These are phyloP conservation scores for Amyloporia xantha DNA, from an alignment of 768 basidiomycete genomes.

Conservation along the genomic window DNA sequence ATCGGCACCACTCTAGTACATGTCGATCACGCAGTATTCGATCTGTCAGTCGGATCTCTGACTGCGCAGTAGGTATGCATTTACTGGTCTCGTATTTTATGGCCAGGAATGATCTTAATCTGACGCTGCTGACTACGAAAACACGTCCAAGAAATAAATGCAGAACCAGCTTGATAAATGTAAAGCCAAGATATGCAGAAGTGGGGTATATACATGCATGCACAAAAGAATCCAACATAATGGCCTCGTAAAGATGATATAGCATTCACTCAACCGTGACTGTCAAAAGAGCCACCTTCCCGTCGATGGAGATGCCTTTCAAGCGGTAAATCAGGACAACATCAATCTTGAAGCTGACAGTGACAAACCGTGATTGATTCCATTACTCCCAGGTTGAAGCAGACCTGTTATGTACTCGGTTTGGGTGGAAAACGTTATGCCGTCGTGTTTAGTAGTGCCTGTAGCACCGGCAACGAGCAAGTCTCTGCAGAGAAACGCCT, in stretches of 20 bases:
- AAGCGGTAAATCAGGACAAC: not conserved
- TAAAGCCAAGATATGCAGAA: too few relatives aligned
- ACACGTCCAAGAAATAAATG: too few relatives aligned
- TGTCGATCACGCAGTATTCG: too few relatives aligned
- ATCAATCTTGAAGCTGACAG: not conserved
- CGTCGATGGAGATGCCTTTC: conserved; percentile 54
- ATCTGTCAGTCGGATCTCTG: too few relatives aligned
- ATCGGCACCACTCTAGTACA: too few relatives aligned
- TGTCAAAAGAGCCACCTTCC: conserved; percentile 47
- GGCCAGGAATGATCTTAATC: not conserved
- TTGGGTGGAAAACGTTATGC: conserved; percentile 40
- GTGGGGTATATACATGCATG: too few relatives aligned
- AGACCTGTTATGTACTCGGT: conserved; percentile 46
- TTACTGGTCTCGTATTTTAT: too few relatives aligned
- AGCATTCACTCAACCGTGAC: conserved; percentile 22
- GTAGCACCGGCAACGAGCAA: conserved; percentile 31
- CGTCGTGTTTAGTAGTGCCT: conserved; percentile 33
- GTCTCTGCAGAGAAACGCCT: conserved; percentile 23
- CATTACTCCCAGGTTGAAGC: conserved; percentile 41
- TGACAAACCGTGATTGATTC: conserved; percentile 43
- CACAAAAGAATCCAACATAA: too few relatives aligned
- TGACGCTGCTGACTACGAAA: too few relatives aligned
- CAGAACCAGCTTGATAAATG: too few relatives aligned
- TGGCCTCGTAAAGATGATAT: too few relatives aligned
- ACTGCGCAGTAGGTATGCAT: too few relatives aligned